These are phyloP conservation scores for Chrysosporium keratinophilum DNA, from an alignment of 2,329 filamentous ascomycete genomes.

Conservation along the genomic window DNA sequence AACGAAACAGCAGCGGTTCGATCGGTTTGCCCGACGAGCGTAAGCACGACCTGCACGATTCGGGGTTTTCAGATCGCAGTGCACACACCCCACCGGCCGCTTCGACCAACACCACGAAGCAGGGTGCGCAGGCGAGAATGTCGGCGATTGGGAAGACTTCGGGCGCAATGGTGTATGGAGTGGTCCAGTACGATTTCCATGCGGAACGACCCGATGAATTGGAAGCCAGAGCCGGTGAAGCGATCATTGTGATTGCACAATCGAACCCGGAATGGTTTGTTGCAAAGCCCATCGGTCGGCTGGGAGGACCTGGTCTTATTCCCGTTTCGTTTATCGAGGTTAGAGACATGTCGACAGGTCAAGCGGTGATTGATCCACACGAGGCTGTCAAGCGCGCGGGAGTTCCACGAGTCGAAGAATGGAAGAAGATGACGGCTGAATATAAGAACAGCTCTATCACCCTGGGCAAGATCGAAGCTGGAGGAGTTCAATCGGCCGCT, in stretches of 20 bases:
- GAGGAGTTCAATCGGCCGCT: constrained; percentile 49
- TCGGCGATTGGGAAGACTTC: constrained; percentile 43
- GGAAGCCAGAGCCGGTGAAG: constrained; percentile 87
- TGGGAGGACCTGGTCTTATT: constrained; percentile 92
- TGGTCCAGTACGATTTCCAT: constrained; percentile 94
- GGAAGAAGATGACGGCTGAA: constrained; percentile 98
- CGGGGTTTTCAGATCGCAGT: constrained; percentile 64
- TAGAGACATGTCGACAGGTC: constrained; percentile 79
- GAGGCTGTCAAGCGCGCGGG: constrained; percentile 81
- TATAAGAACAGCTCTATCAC: constrained; percentile 99
- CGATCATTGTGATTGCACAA: constrained; percentile 96
- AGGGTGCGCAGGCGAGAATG: constrained; percentile 32
- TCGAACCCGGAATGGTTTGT: constrained; percentile 99
- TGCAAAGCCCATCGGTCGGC: constrained; percentile 91
- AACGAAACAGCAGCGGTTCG: constrained; percentile 73
- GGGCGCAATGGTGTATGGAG: constrained; percentile 88
- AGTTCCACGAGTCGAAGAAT: constrained; percentile 91
- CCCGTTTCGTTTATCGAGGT: constrained; percentile 96
- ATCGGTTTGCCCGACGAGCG: constrained; percentile 45
- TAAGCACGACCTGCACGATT: constrained; percentile 64
- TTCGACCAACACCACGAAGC: constrained; percentile 25
- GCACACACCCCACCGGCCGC: constrained; percentile 29
- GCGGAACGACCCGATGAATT: constrained; percentile 93
- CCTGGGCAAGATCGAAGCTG: constrained; percentile 69
- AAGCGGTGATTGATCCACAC: constrained; percentile 67